Evolutionary conservation across 345 rosid species (phyloP).

Genomic region (Salix caprea): DNA sequence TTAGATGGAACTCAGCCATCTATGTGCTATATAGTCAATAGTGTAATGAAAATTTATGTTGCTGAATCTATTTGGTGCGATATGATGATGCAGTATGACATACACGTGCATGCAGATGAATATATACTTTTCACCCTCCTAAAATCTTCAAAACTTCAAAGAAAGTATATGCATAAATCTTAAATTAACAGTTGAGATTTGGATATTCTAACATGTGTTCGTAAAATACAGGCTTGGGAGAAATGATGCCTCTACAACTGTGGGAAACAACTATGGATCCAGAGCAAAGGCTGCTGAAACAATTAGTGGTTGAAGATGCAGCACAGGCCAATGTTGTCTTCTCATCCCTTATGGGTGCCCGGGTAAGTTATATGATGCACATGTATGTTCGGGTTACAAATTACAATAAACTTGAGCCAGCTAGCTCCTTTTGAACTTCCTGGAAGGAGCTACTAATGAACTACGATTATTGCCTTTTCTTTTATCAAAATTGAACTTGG

Average conservation of each 20-base stretch:
- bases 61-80: not conserved
- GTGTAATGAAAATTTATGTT: not conserved
- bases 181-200: not conserved
- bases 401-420: not conserved
- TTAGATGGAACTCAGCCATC: not conserved
- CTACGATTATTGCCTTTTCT: not conserved
- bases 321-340: conserved; percentile 69
- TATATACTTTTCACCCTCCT: not conserved
- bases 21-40: not conserved
- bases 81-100: not conserved
- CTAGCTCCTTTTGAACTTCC: not conserved
- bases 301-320: conserved; percentile 71
- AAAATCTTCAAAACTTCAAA: not conserved
- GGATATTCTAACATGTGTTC: not conserved
- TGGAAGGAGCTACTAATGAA: not conserved
- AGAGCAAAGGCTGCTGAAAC: conserved; percentile 72
- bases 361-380: conserved; percentile 40
- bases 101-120: not conserved
- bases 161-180: not conserved
- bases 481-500: not conserved
- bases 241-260: conserved; percentile 96
- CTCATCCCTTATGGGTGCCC: conserved; percentile 92
- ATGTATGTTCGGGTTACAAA: not conserved
- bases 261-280: conserved; percentile 99
- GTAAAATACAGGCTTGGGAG: conserved; percentile 72